Evolutionary conservation across 2,329 filamentous ascomycete species (phyloP), one percentile per base, ranked within the genome.

Genomic region (Neophaeococcomyces mojaviensis): DNA sequence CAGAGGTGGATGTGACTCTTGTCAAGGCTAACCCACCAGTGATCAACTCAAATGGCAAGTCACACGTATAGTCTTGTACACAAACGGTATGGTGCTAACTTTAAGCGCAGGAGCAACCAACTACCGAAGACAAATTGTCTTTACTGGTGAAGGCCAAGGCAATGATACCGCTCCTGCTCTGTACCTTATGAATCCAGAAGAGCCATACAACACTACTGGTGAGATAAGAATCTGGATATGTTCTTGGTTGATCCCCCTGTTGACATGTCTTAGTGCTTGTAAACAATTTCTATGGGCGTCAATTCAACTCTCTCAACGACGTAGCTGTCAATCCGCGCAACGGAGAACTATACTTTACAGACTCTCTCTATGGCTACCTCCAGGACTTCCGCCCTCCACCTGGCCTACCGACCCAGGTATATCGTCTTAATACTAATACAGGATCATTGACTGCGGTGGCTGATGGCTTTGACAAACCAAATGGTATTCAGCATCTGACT

Each of bases 151-250:
- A 52, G 74, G 74, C 0, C 71, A 73, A 41, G 74, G 74, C 6
- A 61, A 64, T 1, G 49, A 64, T n/a, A 58, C 63, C 3, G 44
- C 68, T 0, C 63, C 71, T 0, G 61, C 66, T 0, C 57, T 73
- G 3, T 63, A 67, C 24, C 51, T 70, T 1, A 66, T 74, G 67
- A 68, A 71, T 46, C 69, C 70, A 0, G 36, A 53, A 12, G 62
- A 64, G 13, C 74, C 73, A 0, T 75, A 75, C 56, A 77, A 76
- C 53, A 71, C 70, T 0, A 72, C 71, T 3, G 57, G 70, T 73
- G 49, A 58, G 59, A 51, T 39, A 6, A 40, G 6, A 6, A 20
- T 20, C 20, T 12, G 13, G 13, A n/a, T n/a, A n/a, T n/a, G n/a
- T n/a, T n/a, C n/a, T n/a, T n/a, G n/a, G n/a, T n/a, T n/a, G n/a